Percentiles rank a stretch among this genome's conserved stretches.
Evolutionary conservation across 257 asterid genomes (phyloP).

Genomic region (Pogostemon cablin): DNA sequence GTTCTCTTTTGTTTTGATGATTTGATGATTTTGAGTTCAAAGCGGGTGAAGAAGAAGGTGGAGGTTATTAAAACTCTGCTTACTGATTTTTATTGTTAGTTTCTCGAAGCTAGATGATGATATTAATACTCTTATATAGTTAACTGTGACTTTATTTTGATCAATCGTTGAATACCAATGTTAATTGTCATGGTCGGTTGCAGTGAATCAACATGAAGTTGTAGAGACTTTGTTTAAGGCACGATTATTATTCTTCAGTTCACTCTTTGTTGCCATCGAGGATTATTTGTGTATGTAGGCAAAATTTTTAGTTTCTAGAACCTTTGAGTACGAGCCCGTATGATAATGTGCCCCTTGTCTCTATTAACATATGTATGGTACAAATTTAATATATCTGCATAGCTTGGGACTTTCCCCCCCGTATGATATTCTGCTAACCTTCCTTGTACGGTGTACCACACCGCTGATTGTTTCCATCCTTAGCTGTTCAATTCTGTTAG

Average conservation of each 20-base stretch:
- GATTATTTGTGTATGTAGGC: not conserved
- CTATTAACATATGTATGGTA: not conserved
- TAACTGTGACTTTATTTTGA: not conserved
- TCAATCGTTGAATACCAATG: not conserved
- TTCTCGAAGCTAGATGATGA: not conserved
- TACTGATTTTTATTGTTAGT: not conserved
- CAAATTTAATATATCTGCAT: not conserved
- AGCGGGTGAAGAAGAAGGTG: slow-evolving; percentile 7
- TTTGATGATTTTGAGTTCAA: not conserved
- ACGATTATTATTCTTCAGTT: not conserved
- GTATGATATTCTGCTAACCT: not conserved
- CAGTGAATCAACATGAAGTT: not conserved
- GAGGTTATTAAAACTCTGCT: slow-evolving; percentile 15
- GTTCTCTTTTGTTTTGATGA: not conserved
- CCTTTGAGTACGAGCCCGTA: not conserved
- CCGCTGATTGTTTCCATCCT: slow-evolving; percentile 1
- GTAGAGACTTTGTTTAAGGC: not conserved
- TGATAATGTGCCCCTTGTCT: not conserved
- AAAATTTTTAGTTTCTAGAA: too few species aligned
- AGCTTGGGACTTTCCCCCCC: slow-evolving; percentile 9
- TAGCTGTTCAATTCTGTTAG: slow-evolving; percentile 1
- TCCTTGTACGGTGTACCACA: not conserved
- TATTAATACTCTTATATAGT: not conserved
- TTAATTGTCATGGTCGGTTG: slow-evolving; percentile 15
- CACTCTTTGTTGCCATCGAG: not conserved